phyloP scores from a whole-genome alignment of 257 asterid genomes.

The Osmanthus fragrans region DNA sequence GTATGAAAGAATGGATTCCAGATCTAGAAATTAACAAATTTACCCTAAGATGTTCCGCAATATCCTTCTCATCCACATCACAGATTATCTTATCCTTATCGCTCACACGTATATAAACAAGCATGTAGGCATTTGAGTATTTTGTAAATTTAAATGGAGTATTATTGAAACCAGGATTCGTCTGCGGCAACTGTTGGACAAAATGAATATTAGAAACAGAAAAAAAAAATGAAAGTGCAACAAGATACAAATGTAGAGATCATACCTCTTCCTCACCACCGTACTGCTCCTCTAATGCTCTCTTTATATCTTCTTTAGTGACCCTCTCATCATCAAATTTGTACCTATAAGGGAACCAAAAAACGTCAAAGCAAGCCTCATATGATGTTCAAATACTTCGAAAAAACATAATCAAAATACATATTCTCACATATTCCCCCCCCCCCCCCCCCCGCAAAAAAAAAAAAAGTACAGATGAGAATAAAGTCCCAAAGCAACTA shows the following conservation, averaged over 20 bases:
- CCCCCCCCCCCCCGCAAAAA: too few species aligned
- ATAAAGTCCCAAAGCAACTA: neutral
- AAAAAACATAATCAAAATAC: neutral
- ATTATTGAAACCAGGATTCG: slow-evolving; percentile 96
- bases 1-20: neutral
- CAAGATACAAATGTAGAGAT: slow-evolving; percentile 12
- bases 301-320: slow-evolving; percentile 92
- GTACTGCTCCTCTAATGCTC: slow-evolving; percentile 95
- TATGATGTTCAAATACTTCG: slow-evolving; percentile 1
- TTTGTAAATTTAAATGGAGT: slow-evolving; percentile 97
- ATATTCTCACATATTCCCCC: slow-evolving; percentile 10
- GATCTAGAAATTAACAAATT: slow-evolving; percentile 22
- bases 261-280: slow-evolving; percentile 99
- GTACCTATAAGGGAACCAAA: slow-evolving; percentile 54
- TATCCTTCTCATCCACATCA: slow-evolving; percentile 87
- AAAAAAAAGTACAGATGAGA: too few species aligned
- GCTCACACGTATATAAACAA: slow-evolving; percentile 91
- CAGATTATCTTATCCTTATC: slow-evolving; percentile 97
- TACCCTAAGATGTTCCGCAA: slow-evolving; percentile 81
- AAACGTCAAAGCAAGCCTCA: slow-evolving; percentile 20
- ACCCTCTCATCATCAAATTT: slow-evolving; percentile 99
- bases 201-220: slow-evolving; percentile 29
- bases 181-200: slow-evolving; percentile 69
- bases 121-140: slow-evolving; percentile 99
- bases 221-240: slow-evolving; percentile 10